Evolutionary conservation across 2,329 filamentous ascomycete species (phyloP), one percentile per base, ranked within the genome.

Genomic region (Sordariomycetes sp.): DNA sequence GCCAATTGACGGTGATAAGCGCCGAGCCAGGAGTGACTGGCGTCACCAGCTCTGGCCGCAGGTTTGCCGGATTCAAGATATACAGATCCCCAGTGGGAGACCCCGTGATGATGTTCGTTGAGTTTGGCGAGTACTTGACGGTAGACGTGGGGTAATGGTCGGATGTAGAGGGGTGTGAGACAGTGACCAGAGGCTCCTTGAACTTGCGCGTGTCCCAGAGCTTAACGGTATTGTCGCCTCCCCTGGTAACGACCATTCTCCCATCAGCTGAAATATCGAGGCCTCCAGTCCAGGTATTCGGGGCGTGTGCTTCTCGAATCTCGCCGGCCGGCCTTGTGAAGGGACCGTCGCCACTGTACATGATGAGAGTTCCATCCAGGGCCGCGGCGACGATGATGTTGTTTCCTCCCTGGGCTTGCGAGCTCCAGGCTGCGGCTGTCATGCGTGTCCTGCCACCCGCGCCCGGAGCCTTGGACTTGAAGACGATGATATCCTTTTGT

Each of bases 141-240:
- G 90, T 95, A 56, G 84, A 87, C 59, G 89, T 91, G 0, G 88
- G 82, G 67, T 89, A 95, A 65, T 90, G 85, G 59, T 85, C 84
- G 1, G 90, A 92, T 15, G 89, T 95, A 1, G 92, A 95, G 1
- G 81, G 71, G 69, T 96, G 90, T 6, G 85, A 74, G 17, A 89
- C 82, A 1, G 85, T 88, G 53, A 90, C 89, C 15, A 99, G 79
- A 3, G 94, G 90, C 58, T 86, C 78, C 68, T 94, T 97, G 76
- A 99, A 95, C 66, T 96, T 97, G 59, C 94, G 84, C 2, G 86
- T 95, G 68, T 99, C 94, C 94, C 94, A 99, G 1, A 96, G 78
- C 72, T 97, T 97, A 70, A 99, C 92, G 1, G 87, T 80, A 66
- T 95, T 84, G 70, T 99, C 94, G 55, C 91, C 92, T 57, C 94